Conservation (phyloP, 2,329 filamentous ascomycete species). For the Nemania sp. region DNA sequence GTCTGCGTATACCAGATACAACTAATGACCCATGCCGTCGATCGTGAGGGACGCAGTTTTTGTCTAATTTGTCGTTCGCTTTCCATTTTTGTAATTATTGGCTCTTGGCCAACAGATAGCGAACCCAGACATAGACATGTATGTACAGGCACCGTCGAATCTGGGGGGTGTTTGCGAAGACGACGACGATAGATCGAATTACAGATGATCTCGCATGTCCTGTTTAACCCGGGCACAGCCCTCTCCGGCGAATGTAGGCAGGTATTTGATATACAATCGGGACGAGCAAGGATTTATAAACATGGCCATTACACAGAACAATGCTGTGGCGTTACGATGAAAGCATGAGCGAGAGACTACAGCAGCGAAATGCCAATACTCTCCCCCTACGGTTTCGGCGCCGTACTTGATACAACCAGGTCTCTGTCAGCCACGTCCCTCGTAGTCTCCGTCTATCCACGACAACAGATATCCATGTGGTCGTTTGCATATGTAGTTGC, state of each 20-base stretch:
- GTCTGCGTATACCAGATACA: neutral
- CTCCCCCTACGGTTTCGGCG: neutral
- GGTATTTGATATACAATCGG: slow-evolving; percentile 10
- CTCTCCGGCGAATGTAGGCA: slow-evolving; percentile 11
- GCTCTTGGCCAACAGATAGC: neutral
- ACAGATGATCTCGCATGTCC: slow-evolving; percentile 11
- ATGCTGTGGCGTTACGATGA: neutral
- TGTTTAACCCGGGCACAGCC: slow-evolving; percentile 13
- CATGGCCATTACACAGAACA: neutral
- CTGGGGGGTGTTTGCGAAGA: neutral
- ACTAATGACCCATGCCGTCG: neutral
- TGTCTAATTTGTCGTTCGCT: neutral
- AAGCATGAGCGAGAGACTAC: slow-evolving; percentile 4
- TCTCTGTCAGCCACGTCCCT: neutral
- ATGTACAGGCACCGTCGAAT: neutral
- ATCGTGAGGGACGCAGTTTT: neutral
- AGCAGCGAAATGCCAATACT: slow-evolving; percentile 1
- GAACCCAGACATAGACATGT: neutral
- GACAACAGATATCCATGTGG: neutral
- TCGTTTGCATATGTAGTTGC: neutral
- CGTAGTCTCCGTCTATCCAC: too few relatives aligned
- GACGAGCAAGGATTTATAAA: neutral
- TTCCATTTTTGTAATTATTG: neutral
- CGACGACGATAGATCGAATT: neutral
- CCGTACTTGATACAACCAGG: neutral